Evolutionary conservation across 176 grass and related monocot species (phyloP), one percentile per base, ranked within the genome.

Genomic region (Tillandsia leiboldiana): DNA sequence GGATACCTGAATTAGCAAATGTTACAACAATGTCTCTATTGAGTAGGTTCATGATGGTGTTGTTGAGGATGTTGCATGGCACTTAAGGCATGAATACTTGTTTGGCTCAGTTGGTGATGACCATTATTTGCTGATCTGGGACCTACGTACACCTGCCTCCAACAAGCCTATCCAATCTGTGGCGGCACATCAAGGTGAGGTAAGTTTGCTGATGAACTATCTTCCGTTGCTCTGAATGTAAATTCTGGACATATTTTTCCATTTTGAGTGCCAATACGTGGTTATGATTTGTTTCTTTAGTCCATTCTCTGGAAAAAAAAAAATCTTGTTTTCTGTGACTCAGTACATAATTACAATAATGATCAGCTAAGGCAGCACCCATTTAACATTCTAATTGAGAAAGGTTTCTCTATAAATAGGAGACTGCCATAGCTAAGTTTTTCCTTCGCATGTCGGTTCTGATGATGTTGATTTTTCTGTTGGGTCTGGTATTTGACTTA

Each of bases 21-120:
- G 73, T 14, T n/a, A 64, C 64, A 72, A 48, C 51, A 49, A 75
- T 90, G 53, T 81, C 42, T 61, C 51, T 8, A 67, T n/a, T 83
- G 62, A 29, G 50, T 80, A 99, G 94, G 74, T 74, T 78, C 94
- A 99, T 82, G 90, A 90, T 72, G 94, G 94, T 14, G 90, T 93
- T 0, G 94, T 99, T 66, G 94, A 93, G 85, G 94, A 99, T 86
- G 94, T 99, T 83, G 90, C 90, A 69, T 99, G 94, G 94, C 94
- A 99, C 77, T 85, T 88, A 72, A 85, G 87, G 75, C 84, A 99
- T 75, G 94, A 90, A 56, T 78, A 93, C 64, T 80, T 93, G 77
- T 99, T 99, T 82, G 94, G 94, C 26, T 93, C 94, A 24, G 94
- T 93, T 51, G 94, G 94, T 52, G 94, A 93, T 74, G 94, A 96